Conservation (phyloP, 2,329 filamentous ascomycete genomes). For the Aspergillus sp. region DNA sequence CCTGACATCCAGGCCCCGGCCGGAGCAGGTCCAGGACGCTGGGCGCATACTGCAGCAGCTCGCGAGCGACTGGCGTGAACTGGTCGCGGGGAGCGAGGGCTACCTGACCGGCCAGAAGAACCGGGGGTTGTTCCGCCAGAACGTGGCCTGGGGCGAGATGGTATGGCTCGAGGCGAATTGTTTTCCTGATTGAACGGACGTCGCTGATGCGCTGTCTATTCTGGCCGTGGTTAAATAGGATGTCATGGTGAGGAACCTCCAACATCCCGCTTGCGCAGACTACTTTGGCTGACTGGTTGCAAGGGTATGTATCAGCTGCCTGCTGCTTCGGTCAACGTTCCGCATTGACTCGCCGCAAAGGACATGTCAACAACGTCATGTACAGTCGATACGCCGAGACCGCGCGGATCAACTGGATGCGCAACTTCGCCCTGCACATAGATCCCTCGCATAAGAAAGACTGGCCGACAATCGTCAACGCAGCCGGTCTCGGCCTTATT, state of each 20-base stretch:
- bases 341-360: too few relatives aligned
- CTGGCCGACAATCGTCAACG: slow-evolving; percentile 63
- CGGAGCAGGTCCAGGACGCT: slow-evolving; percentile 49
- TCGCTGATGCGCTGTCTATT: slow-evolving; percentile 11
- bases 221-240: slow-evolving; percentile 29
- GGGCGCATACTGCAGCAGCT: slow-evolving; percentile 52
- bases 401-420: slow-evolving; percentile 67
- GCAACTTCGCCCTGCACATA: slow-evolving; percentile 55
- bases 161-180: slow-evolving; percentile 38
- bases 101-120: slow-evolving; percentile 57
- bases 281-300: slow-evolving; percentile 5
- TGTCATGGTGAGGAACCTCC: slow-evolving; percentile 36
- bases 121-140: slow-evolving; percentile 55
- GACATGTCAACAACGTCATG: slow-evolving; percentile 78
- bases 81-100: slow-evolving; percentile 65
- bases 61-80: slow-evolving; percentile 58
- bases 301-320: slow-evolving; percentile 16
- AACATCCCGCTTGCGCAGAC: background rate
- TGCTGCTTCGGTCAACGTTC: too few relatives aligned
- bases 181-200: background rate
- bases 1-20: slow-evolving; percentile 61
- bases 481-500: slow-evolving; percentile 61
- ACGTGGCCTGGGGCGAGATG: slow-evolving; percentile 80
- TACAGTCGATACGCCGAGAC: slow-evolving; percentile 80
- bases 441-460: slow-evolving; percentile 52